Base-by-base conservation (phyloP, 345 rosid species). In the Salix udensis region DNA sequence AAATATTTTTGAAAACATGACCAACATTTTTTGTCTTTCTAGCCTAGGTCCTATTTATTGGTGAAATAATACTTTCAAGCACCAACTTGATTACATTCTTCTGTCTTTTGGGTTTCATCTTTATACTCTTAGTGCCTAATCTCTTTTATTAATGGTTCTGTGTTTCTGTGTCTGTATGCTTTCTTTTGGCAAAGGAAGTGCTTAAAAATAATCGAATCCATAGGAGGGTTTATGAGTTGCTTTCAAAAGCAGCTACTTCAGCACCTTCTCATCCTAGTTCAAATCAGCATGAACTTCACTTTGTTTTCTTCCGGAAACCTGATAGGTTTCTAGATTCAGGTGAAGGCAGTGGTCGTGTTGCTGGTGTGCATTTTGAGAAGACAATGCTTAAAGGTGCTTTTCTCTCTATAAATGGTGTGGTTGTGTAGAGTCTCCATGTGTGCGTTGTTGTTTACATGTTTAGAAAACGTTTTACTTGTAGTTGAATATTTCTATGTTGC, bases 301-400 rank as follows among this genome's bases (percentile, higher is more conserved):
- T 95, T 86, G 84, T 91, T 83, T 95, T 95, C 89, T 93, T 89
- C 84, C 85, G 77, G 75, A 92, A 89, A 74, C 97, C 98, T 82
- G 87, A 86, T 66, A 80, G 71, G 73, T 93, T 95, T 85, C 79
- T 90, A 24, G 92, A 87, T 78, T 90, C 94, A 69, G 74, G 78
- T 74, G 90, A 86, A 55, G 84, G 81, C 61, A 82, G 52, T 67
- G 93, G 93, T 42, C 87, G 86, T 82, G 94, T 95, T 75, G 82
- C 96, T 30, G 91, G 89, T 75, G 90, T 88, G 73, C 85, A 81
- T 69, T 86, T 95, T 71, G 97, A 95, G 85, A 91, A 88, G 90
- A 93, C 98, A 65, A 72, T 77, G 82, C 97, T 95, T 69, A 85
- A 83, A 84, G 86, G 97, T 91, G 84, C 76, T 65, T 68, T 76